Percentiles rank a stretch among this genome's conserved stretches.
Conservation (phyloP, 148 eudicot species). For the Chenopodium berlandieri region DNA sequence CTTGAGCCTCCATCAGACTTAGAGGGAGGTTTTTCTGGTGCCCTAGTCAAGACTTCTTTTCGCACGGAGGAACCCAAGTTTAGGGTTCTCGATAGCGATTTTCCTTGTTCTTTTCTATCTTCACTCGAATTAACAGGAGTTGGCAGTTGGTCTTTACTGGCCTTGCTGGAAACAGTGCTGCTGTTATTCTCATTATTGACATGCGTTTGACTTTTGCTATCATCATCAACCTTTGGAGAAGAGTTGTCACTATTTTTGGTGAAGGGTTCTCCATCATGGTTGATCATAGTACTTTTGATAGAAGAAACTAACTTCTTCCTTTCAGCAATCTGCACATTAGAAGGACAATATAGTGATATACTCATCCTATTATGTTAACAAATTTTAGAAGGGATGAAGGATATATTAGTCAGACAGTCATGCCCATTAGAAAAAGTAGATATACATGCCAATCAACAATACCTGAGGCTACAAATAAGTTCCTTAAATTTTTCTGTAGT, state of each 20-base stretch:
- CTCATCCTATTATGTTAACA: not conserved
- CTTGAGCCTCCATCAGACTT: constrained; percentile 26
- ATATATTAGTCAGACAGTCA: not conserved
- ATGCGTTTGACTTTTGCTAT: constrained; percentile 22
- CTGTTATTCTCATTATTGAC: constrained; percentile 20
- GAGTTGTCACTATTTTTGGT: constrained; percentile 21
- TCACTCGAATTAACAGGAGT: constrained; percentile 24
- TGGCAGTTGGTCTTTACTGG: constrained; percentile 22
- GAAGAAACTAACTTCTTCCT: constrained; percentile 70
- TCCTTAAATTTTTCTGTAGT: not conserved
- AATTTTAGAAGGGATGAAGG: not conserved
- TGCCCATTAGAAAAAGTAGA: not conserved
- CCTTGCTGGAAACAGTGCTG: constrained; percentile 25
- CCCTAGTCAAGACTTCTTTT: constrained; percentile 19
- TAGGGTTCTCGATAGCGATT: constrained; percentile 18
- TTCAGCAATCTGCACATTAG: constrained; percentile 67
- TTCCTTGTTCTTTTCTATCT: constrained; percentile 29
- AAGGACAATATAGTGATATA: constrained; percentile 3
- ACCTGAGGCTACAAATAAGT: not conserved
- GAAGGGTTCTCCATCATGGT: constrained; percentile 34
- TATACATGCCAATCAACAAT: not conserved
- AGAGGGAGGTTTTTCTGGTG: constrained; percentile 30
- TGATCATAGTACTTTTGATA: constrained; percentile 47
- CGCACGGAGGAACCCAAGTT: constrained; percentile 27
- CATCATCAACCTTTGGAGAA: constrained; percentile 19